Evolutionary conservation across 2,329 filamentous ascomycete species (phyloP).

Genomic region (Hortaea werneckii): DNA sequence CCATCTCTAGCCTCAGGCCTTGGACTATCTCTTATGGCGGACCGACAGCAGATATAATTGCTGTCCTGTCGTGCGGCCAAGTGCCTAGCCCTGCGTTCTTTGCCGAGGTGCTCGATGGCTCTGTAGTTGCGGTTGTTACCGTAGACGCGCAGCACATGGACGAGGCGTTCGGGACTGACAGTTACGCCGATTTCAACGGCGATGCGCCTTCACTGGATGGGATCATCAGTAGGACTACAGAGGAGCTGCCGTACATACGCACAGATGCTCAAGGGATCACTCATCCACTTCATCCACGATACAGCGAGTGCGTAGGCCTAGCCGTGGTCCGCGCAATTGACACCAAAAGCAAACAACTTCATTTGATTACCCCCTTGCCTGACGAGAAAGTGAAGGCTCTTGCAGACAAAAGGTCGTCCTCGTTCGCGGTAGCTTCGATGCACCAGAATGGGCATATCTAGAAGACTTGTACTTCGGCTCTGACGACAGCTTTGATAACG

Average conservation of each 20-base stretch:
- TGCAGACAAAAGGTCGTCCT: conserved; percentile 42
- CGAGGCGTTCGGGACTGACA: not conserved
- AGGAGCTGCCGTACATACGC: conserved; percentile 53
- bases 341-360: conserved; percentile 40
- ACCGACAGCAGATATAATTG: conserved; percentile 45
- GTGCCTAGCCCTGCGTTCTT: conserved; percentile 50
- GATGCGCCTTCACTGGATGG: conserved; percentile 4
- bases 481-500: conserved; percentile 1
- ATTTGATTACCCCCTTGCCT: conserved; percentile 54
- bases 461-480: conserved; percentile 44
- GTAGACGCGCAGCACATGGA: conserved; percentile 34
- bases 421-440: conserved; percentile 58
- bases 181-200: not conserved
- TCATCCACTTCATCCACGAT: conserved; percentile 45
- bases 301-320: conserved; percentile 52
- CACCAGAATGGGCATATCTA: conserved; percentile 59
- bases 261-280: conserved; percentile 37
- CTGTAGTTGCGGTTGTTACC: conserved; percentile 56
- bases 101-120: conserved; percentile 57
- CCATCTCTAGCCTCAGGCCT: conserved; percentile 49
- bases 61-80: conserved; percentile 58
- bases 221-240: conserved; percentile 32
- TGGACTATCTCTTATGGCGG: conserved; percentile 53
- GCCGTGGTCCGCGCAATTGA: conserved; percentile 65
- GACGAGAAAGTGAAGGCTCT: conserved; percentile 17